Percentiles rank a stretch among this genome's conserved stretches.
These are phyloP conservation scores for Rasamsonia emersonii DNA, from an alignment of 2,329 filamentous ascomycete genomes.

Conservation along the genomic window DNA sequence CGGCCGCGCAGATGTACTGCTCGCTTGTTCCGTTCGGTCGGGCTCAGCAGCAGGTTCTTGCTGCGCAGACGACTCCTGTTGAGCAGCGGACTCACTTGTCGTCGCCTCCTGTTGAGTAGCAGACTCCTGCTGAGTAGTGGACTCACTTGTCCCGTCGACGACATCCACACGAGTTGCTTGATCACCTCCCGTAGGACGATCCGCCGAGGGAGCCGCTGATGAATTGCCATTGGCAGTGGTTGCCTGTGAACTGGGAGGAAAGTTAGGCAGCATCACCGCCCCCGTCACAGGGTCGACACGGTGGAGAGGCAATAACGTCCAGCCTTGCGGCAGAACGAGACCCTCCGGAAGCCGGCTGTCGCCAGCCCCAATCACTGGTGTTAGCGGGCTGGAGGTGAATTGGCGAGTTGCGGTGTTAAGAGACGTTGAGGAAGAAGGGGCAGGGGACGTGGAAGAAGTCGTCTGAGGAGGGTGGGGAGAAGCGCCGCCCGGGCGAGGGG, in stretches of 20 bases:
- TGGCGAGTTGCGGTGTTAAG: conserved; percentile 17
- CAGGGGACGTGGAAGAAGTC: conserved; percentile 8
- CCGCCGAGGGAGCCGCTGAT: not conserved
- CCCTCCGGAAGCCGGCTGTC: conserved; percentile 43
- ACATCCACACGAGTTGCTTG: not conserved
- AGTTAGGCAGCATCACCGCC: not conserved
- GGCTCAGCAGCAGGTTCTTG: no score
- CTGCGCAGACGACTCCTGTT: no score
- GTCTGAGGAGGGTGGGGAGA: conserved; percentile 4
- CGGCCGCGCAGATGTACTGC: no score
- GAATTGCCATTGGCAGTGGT: not conserved
- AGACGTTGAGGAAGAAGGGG: conserved; percentile 14
- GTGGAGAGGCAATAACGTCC: conserved; percentile 40
- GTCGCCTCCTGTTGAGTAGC: no score
- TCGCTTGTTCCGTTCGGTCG: no score
- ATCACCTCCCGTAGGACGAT: not conserved
- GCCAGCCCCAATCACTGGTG: conserved; percentile 29
- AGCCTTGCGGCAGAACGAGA: conserved; percentile 45
- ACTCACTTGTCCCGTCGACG: no score
- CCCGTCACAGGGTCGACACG: conserved; percentile 14
- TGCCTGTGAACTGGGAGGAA: not conserved
- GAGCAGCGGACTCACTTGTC: no score
- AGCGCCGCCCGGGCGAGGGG: conserved; percentile 1
- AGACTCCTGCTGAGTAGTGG: no score
- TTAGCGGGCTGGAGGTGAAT: conserved; percentile 20